phyloP scores from a whole-genome alignment of 2,329 filamentous ascomycete genomes.

The Macrophomina tecta region DNA sequence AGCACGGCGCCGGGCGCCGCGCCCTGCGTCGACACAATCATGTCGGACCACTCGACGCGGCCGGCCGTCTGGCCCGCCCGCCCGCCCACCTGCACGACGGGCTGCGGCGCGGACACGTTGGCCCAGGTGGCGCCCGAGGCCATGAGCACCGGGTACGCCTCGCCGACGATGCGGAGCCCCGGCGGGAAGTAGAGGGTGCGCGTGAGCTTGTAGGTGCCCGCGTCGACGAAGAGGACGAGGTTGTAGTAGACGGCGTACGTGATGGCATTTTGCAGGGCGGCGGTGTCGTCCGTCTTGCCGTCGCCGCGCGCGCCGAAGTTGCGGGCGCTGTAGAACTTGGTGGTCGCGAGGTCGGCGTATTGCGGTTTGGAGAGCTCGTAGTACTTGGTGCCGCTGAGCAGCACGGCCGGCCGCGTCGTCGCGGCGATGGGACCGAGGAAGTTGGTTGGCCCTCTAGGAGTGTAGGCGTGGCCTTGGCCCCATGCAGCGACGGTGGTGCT shows the following conservation, averaged over 20 bases:
- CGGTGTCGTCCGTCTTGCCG: slow-evolving; percentile 79
- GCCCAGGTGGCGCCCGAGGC: slow-evolving; percentile 65
- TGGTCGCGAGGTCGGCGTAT: slow-evolving; percentile 61
- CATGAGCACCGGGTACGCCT: slow-evolving; percentile 84
- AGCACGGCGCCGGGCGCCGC: slow-evolving; percentile 71
- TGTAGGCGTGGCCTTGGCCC: slow-evolving; percentile 43
- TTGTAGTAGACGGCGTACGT: slow-evolving; percentile 64
- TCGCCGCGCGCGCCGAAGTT: slow-evolving; percentile 73
- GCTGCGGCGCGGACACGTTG: slow-evolving; percentile 61
- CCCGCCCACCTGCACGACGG: slow-evolving; percentile 73
- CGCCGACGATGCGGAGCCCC: slow-evolving; percentile 80
- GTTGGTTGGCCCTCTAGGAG: slow-evolving; percentile 47
- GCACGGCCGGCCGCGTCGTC: slow-evolving; percentile 49
- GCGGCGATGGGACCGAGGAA: slow-evolving; percentile 53
- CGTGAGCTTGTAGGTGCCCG: slow-evolving; percentile 62
- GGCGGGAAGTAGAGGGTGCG: slow-evolving; percentile 64
- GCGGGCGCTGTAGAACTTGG: slow-evolving; percentile 35
- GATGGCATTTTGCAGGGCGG: slow-evolving; percentile 75
- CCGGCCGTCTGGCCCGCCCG: slow-evolving; percentile 56
- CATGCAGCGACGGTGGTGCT: slow-evolving; percentile 37
- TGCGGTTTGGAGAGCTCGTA: slow-evolving; percentile 59
- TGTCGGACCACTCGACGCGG: slow-evolving; percentile 72
- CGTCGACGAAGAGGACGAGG: slow-evolving; percentile 62
- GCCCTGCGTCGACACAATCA: slow-evolving; percentile 73
- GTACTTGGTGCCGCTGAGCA: slow-evolving; percentile 56